Conservation (phyloP, 2,329 filamentous ascomycete genomes). For the Colletotrichum paranaense region DNA sequence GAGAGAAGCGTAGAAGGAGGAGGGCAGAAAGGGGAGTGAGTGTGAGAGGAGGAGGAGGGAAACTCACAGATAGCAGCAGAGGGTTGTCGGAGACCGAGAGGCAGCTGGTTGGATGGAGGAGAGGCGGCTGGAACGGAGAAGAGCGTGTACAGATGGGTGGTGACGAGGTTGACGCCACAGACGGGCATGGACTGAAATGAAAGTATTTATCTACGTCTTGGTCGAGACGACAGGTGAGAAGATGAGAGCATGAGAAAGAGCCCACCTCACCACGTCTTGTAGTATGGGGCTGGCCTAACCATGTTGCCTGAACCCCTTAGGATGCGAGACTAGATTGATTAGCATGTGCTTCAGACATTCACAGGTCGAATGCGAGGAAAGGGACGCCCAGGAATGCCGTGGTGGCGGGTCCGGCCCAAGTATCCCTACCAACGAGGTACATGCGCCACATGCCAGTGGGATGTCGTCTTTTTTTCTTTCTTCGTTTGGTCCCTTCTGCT, state of each 20-base stretch:
- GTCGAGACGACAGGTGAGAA: neutral
- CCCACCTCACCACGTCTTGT: neutral
- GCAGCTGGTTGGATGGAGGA: slow-evolving; percentile 13
- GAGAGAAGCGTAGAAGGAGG: neutral
- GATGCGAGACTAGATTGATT: slow-evolving; percentile 12
- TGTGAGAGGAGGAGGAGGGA: slow-evolving; percentile 4
- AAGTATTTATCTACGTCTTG: slow-evolving; percentile 32
- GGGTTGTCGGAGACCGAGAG: neutral
- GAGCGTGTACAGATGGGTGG: slow-evolving; percentile 24
- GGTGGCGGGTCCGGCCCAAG: slow-evolving; percentile 27
- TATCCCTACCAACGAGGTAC: slow-evolving; percentile 29
- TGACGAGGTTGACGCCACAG: slow-evolving; percentile 35
- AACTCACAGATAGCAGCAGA: neutral
- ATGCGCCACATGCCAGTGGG: slow-evolving; percentile 24
- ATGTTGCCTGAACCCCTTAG: slow-evolving; percentile 29
- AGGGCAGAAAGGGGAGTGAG: neutral
- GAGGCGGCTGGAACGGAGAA: slow-evolving; percentile 24
- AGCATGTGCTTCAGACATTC: slow-evolving; percentile 22
- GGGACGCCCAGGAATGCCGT: slow-evolving; percentile 31
- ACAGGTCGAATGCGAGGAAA: slow-evolving; percentile 19
- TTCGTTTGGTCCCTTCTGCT: neutral
- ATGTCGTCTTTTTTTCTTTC: neutral
- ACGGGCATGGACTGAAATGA: slow-evolving; percentile 31
- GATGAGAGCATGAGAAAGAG: neutral
- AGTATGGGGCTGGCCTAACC: slow-evolving; percentile 6